These are phyloP conservation scores for Sporisorium iseilematis-ciliati DNA, from an alignment of 1,284 basidiomycete species.

Conservation along the genomic window DNA sequence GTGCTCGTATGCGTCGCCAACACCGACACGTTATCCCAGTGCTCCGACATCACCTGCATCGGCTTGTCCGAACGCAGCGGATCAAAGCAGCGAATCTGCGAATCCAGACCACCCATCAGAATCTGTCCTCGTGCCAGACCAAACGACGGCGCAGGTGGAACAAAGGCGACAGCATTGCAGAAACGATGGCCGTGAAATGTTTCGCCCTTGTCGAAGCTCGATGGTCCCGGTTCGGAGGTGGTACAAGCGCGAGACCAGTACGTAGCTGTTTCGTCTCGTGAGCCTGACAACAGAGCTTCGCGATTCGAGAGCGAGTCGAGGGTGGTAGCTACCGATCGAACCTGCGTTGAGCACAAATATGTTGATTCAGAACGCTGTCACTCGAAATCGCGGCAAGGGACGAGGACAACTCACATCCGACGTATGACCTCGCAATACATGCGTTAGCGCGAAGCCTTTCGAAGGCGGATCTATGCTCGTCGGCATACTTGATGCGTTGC, in stretches of 20 bases:
- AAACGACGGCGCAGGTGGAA: slow-evolving; percentile 4
- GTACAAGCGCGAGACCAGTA: slow-evolving; percentile 33
- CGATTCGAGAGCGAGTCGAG: slow-evolving; percentile 29
- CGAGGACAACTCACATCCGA: slow-evolving; percentile 29
- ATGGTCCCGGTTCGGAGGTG: neutral
- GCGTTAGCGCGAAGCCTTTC: slow-evolving; percentile 24
- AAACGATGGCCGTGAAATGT: slow-evolving; percentile 29
- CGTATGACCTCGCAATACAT: slow-evolving; percentile 33
- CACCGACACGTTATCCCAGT: slow-evolving; percentile 55
- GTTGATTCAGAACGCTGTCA: neutral
- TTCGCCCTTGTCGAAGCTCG: slow-evolving; percentile 17
- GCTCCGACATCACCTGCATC: slow-evolving; percentile 42
- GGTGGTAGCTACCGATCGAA: slow-evolving; percentile 24
- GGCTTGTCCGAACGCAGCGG: slow-evolving; percentile 32
- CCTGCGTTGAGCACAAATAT: slow-evolving; percentile 4
- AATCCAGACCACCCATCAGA: slow-evolving; percentile 44
- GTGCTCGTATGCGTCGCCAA: slow-evolving; percentile 8
- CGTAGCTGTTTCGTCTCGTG: slow-evolving; percentile 33
- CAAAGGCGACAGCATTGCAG: slow-evolving; percentile 39
- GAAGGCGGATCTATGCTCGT: neutral
- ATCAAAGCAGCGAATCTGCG: slow-evolving; percentile 54
- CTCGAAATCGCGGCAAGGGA: neutral
- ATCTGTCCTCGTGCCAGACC: slow-evolving; percentile 32
- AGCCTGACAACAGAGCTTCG: slow-evolving; percentile 45
- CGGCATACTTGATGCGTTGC: too few relatives aligned